Evolutionary conservation across 768 basidiomycete species (phyloP).

Genomic region (Floccularia luteovirens): DNA sequence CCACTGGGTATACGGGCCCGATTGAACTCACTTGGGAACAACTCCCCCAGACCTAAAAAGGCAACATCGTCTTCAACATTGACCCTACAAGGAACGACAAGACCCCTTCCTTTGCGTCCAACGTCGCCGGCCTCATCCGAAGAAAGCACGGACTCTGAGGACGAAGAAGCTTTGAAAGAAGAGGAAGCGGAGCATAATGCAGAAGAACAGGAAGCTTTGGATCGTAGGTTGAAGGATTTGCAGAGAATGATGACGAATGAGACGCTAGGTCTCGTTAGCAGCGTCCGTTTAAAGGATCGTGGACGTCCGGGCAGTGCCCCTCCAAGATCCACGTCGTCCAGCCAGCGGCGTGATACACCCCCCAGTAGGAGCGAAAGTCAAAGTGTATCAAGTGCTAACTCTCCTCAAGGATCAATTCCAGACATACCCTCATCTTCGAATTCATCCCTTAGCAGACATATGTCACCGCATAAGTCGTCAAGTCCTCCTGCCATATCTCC

Average conservation of each 20-base stretch:
- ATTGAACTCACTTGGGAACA: slow-evolving; percentile 57
- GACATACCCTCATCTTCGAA: slow-evolving; percentile 73
- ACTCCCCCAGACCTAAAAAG: slow-evolving; percentile 45
- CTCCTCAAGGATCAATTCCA: slow-evolving; percentile 73
- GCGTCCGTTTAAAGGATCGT: slow-evolving; percentile 30
- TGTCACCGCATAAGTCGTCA: slow-evolving; percentile 48
- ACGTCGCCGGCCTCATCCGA: slow-evolving; percentile 46
- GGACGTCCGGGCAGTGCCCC: slow-evolving; percentile 30
- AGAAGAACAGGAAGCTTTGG: slow-evolving; percentile 63
- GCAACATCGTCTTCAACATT: slow-evolving; percentile 62
- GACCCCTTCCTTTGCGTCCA: slow-evolving; percentile 27
- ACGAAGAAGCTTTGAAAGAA: slow-evolving; percentile 54
- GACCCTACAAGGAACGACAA: slow-evolving; percentile 53
- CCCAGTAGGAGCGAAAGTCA: slow-evolving; percentile 55
- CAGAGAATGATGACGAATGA: slow-evolving; percentile 72
- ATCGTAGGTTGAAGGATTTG: slow-evolving; percentile 60
- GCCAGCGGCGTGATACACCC: slow-evolving; percentile 27
- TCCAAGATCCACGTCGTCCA: slow-evolving; percentile 26
- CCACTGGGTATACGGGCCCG: slow-evolving; percentile 65
- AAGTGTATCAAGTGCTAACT: slow-evolving; percentile 67
- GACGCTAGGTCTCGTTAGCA: slow-evolving; percentile 58
- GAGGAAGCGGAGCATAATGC: slow-evolving; percentile 62
- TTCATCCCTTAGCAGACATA: slow-evolving; percentile 44
- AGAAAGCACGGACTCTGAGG: slow-evolving; percentile 46
- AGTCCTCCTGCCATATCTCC: slow-evolving; percentile 56